Evolutionary conservation across 2,329 filamentous ascomycete genomes (phyloP), one percentile per base, ranked within the genome.

Genomic region (Aotearoamyces nothofagi): DNA sequence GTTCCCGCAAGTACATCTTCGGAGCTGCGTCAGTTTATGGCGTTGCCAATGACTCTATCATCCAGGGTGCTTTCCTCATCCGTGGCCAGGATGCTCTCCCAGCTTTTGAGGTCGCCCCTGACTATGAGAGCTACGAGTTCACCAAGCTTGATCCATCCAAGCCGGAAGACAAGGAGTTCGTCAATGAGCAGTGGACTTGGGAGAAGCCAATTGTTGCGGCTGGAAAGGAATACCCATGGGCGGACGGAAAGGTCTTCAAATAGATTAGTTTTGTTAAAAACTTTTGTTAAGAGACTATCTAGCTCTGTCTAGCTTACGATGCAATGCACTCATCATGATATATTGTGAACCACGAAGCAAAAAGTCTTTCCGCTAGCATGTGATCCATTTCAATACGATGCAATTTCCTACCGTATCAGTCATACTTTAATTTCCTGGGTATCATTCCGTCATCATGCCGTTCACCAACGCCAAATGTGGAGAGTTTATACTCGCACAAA

Each of bases 231-330:
- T 92, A 86, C 63, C 62, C 73, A 56, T 82, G 78, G 65, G 79
- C 79, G 52, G 78, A 83, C 51, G 90, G 90, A 56, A 94, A 96
- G 75, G 84, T 96, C 57, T 96, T 94, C 80, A 96, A 96, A 72
- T 96, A 93, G 71, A 65, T 36, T 40, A 35, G 17, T 20, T 20
- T n/a, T n/a, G n/a, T n/a, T n/a, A n/a, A n/a, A n/a, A n/a, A n/a
- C n/a, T n/a, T n/a, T n/a, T n/a, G n/a, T n/a, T n/a, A n/a, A n/a
- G n/a, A n/a, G 22, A 12, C 15, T 16, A 27, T 13, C n/a, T 15
- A 16, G 17, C 16, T 20, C 20, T 33, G 17, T 23, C 27, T 29
- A 12, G 24, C 13, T 29, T n/a, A 20, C 19, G 19, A 20, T n/a
- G n/a, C n/a, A n/a, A n/a, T n/a, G n/a, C n/a, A n/a, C n/a, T n/a